phyloP scores from a whole-genome alignment of 805 yeast genomes.

The Cyberlindnera americana region DNA sequence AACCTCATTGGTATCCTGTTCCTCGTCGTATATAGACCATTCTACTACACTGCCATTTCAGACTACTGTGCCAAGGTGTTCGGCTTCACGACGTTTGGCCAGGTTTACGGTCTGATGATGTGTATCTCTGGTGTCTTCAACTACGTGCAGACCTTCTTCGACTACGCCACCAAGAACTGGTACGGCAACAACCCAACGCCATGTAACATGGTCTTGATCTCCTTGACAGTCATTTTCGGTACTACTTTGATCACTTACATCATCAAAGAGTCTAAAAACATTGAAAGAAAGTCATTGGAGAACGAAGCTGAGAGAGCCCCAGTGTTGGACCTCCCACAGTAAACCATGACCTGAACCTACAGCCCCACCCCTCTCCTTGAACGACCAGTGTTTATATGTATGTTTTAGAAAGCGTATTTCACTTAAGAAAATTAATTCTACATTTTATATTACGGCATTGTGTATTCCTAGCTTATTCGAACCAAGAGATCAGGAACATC shows the following conservation, averaged over 20 bases:
- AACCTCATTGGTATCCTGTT: slow-evolving; percentile 68
- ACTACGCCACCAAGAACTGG: slow-evolving; percentile 60
- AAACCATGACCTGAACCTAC: background rate
- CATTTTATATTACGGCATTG: too few relatives aligned
- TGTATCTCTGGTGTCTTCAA: slow-evolving; percentile 81
- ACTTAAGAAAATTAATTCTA: too few relatives aligned
- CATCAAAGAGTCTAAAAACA: slow-evolving; percentile 34
- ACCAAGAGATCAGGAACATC: slow-evolving; percentile 44
- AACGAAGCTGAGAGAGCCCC: slow-evolving; percentile 63
- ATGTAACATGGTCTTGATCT: slow-evolving; percentile 55
- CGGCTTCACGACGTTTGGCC: slow-evolving; percentile 90
- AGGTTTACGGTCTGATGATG: slow-evolving; percentile 83
- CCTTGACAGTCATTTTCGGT: slow-evolving; percentile 44
- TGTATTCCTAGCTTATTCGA: slow-evolving; percentile 13
- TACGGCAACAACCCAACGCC: slow-evolving; percentile 80
- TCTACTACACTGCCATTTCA: slow-evolving; percentile 88
- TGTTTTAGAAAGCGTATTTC: too few relatives aligned
- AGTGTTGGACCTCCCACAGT: slow-evolving; percentile 41
- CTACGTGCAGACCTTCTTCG: slow-evolving; percentile 66
- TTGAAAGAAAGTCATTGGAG: slow-evolving; percentile 51
- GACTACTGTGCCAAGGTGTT: slow-evolving; percentile 91
- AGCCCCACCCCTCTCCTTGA: too few relatives aligned
- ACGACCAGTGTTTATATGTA: too few relatives aligned
- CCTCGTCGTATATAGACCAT: slow-evolving; percentile 83
- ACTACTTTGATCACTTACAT: slow-evolving; percentile 27